Conservation (phyloP, 2,329 filamentous ascomycete species). For the Ambrosiella xylebori region DNA sequence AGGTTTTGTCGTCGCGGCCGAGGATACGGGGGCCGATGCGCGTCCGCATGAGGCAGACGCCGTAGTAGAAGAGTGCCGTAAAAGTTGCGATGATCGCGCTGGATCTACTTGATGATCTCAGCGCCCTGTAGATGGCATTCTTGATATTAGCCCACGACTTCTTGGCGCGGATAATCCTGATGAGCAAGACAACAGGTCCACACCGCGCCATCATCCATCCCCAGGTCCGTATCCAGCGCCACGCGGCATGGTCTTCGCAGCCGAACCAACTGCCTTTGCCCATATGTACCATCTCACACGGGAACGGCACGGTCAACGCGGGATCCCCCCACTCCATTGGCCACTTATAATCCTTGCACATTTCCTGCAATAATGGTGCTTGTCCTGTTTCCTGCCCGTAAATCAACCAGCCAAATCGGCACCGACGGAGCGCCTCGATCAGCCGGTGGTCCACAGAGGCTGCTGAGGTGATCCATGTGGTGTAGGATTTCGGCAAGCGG, state of each 20-base stretch:
- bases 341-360: conserved; percentile 55
- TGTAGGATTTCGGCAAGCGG: conserved; percentile 55
- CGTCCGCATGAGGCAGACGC: conserved; percentile 61
- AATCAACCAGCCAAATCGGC: conserved; percentile 41
- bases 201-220: conserved; percentile 61
- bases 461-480: conserved; percentile 64
- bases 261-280: conserved; percentile 41
- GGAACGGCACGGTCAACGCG: conserved; percentile 49
- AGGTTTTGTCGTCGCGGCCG: conserved; percentile 26
- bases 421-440: conserved; percentile 54
- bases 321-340: conserved; percentile 61
- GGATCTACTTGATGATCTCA: conserved; percentile 48
- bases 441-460: conserved; percentile 60
- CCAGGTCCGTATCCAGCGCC: conserved; percentile 52
- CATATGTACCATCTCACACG: conserved; percentile 75
- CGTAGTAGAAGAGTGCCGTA: conserved; percentile 68
- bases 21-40: conserved; percentile 54
- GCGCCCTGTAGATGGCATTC: conserved; percentile 30
- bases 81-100: conserved; percentile 65
- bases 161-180: conserved; percentile 29
- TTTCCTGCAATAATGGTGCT: conserved; percentile 46
- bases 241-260: conserved; percentile 57
- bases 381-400: conserved; percentile 63
- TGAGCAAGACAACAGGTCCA: conserved; percentile 53
- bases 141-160: conserved; percentile 29